These are phyloP conservation scores for Phytophthora crassamura DNA, from an alignment of 352 stramenopile genomes.

Conservation along the genomic window DNA sequence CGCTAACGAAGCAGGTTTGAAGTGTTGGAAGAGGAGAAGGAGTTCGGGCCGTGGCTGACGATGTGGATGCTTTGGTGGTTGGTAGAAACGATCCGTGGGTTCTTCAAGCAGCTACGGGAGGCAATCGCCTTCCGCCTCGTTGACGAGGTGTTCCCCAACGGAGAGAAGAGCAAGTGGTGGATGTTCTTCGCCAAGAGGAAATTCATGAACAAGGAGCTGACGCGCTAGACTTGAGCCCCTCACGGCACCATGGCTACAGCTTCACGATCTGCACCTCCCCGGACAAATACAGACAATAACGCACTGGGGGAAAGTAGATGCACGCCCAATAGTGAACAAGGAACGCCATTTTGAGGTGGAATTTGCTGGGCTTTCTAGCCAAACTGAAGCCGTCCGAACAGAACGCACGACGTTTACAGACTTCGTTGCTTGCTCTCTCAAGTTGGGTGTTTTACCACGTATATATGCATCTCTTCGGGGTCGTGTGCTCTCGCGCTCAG, in stretches of 20 bases:
- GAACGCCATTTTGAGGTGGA: conserved; percentile 25
- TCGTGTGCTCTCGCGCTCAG: conserved; percentile 20
- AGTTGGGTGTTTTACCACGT: conserved; percentile 18
- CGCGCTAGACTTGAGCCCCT: conserved; percentile 41
- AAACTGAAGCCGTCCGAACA: conserved; percentile 19
- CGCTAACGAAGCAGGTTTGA: conserved; percentile 77
- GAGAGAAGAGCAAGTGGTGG: conserved; percentile 94
- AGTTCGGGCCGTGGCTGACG: background rate
- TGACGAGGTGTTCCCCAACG: conserved; percentile 87
- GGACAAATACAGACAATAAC: conserved; percentile 31
- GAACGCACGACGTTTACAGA: conserved; percentile 16
- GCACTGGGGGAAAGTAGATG: conserved; percentile 12
- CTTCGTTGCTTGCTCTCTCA: conserved; percentile 24
- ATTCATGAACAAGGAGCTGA: conserved; percentile 95
- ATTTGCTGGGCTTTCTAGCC: conserved; percentile 12
- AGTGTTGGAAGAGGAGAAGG: background rate
- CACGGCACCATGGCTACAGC: background rate
- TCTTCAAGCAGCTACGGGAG: conserved; percentile 93
- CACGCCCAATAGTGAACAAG: conserved; percentile 10
- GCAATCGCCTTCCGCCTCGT: conserved; percentile 81
- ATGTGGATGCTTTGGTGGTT: conserved; percentile 3
- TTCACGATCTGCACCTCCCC: background rate
- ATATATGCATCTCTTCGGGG: conserved; percentile 22
- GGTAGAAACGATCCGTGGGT: conserved; percentile 84
- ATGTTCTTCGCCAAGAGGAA: conserved; percentile 94